These are phyloP conservation scores for Peziza echinospora DNA, from an alignment of 495 filamentous ascomycete genomes.

Conservation along the genomic window DNA sequence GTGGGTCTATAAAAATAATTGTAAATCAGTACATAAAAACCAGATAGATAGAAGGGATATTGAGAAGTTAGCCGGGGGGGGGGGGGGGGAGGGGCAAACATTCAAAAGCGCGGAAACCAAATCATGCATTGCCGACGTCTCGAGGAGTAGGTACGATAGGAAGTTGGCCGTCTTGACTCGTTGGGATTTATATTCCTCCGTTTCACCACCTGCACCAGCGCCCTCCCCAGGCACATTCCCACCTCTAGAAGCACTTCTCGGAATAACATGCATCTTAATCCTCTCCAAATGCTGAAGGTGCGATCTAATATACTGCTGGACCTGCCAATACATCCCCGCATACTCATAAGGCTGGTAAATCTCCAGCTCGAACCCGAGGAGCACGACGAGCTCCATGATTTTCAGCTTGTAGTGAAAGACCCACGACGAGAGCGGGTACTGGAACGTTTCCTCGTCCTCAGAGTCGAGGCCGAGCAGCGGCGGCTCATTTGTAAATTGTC, in stretches of 20 bases:
- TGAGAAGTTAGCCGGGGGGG: not conserved
- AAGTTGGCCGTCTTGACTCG: slow-evolving; percentile 35
- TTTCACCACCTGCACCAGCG: not conserved
- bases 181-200: slow-evolving; percentile 21
- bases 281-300: slow-evolving; percentile 44
- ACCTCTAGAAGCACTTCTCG: slow-evolving; percentile 10
- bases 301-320: slow-evolving; percentile 33
- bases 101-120: slow-evolving; percentile 42
- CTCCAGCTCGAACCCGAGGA: slow-evolving; percentile 88
- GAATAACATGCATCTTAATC: slow-evolving; percentile 25
- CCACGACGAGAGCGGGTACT: slow-evolving; percentile 69
- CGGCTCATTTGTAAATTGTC: slow-evolving; percentile 37
- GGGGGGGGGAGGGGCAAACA: not conserved
- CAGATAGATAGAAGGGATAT: not conserved
- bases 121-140: slow-evolving; percentile 44
- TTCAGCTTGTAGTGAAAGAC: slow-evolving; percentile 68
- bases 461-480: slow-evolving; percentile 25
- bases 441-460: slow-evolving; percentile 31
- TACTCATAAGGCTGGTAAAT: slow-evolving; percentile 77
- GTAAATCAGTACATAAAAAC: not conserved
- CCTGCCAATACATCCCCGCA: slow-evolving; percentile 75
- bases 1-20: slow-evolving; percentile 17
- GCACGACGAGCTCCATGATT: slow-evolving; percentile 69
- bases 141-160: slow-evolving; percentile 38
- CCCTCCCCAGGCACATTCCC: slow-evolving; percentile 17